Percentiles rank a stretch among this genome's conserved stretches.
Conservation (phyloP, 2,329 filamentous ascomycete species). For the Chrysoporthe austroafricana region DNA sequence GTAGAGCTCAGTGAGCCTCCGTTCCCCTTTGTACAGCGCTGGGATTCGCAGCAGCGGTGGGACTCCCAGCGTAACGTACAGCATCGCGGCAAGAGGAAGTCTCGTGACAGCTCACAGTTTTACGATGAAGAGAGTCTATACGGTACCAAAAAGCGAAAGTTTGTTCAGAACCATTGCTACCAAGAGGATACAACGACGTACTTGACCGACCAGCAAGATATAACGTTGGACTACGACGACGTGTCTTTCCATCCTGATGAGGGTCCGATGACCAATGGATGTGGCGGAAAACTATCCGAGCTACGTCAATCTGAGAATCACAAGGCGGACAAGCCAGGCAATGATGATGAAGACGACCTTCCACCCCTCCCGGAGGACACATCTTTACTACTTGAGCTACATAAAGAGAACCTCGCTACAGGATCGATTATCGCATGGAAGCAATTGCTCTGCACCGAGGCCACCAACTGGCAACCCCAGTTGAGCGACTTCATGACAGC, state of each 20-base stretch:
- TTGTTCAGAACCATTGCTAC: constrained; percentile 33
- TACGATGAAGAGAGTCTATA: constrained; percentile 39
- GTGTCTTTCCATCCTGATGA: constrained; percentile 34
- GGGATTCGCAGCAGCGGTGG: constrained; percentile 75
- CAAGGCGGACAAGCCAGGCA: constrained; percentile 36
- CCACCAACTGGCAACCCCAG: constrained; percentile 69
- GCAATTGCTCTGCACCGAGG: constrained; percentile 62
- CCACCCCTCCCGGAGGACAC: constrained; percentile 64
- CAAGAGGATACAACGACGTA: constrained; percentile 1
- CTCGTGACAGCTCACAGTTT: constrained; percentile 46
- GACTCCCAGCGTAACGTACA: constrained; percentile 26
- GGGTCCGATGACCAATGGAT: constrained; percentile 32
- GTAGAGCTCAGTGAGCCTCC: constrained; percentile 75
- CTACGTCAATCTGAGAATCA: constrained; percentile 21
- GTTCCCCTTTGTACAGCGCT: constrained; percentile 87
- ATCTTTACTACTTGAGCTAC: constrained; percentile 55
- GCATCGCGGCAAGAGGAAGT: constrained; percentile 54
- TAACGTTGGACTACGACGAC: constrained; percentile 49
- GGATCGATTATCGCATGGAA: constrained; percentile 74
- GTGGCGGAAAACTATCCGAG: background rate
- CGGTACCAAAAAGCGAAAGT: constrained; percentile 54
- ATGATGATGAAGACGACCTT: constrained; percentile 58
- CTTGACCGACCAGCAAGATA: constrained; percentile 29
- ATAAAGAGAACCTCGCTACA: constrained; percentile 49
- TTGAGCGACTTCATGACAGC: constrained; percentile 65